Evolutionary conservation across 1,284 basidiomycete genomes (phyloP).

Genomic region (Naganishia cerealis): DNA sequence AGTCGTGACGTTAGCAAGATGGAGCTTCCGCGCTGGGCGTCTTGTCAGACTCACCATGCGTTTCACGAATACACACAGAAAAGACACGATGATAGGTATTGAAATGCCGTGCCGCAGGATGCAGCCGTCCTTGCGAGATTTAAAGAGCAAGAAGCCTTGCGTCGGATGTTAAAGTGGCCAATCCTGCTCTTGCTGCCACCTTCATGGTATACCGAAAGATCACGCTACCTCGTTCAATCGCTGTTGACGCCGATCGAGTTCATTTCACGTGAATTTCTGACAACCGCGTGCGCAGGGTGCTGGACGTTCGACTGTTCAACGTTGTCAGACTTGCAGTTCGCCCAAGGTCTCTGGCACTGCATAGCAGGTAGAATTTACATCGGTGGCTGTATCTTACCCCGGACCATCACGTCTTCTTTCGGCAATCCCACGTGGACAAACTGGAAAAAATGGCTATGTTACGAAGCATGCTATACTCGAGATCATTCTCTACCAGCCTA

Average conservation of each 20-base stretch:
- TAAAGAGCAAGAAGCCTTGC: not conserved
- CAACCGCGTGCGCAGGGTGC: not conserved
- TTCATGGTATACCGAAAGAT: not conserved
- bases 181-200: not conserved
- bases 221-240: not conserved
- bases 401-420: not conserved
- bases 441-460: conserved; percentile 15
- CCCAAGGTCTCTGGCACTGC: not conserved
- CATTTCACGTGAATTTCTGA: conserved; percentile 26
- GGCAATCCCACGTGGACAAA: not conserved
- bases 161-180: not conserved
- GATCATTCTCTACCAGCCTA: conserved; percentile 14
- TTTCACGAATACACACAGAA: not conserved
- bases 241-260: conserved; percentile 25
- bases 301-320: no score
- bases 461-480: conserved; percentile 14
- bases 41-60: not conserved
- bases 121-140: not conserved
- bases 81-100: not conserved
- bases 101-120: not conserved
- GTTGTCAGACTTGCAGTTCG: no score
- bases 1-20: not conserved
- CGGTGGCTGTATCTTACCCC: not conserved
- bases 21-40: not conserved
- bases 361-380: not conserved